Evolutionary conservation across 202 grass and related monocot species (phyloP), one percentile per base, ranked within the genome.

Genomic region (Panicum virgatum): DNA sequence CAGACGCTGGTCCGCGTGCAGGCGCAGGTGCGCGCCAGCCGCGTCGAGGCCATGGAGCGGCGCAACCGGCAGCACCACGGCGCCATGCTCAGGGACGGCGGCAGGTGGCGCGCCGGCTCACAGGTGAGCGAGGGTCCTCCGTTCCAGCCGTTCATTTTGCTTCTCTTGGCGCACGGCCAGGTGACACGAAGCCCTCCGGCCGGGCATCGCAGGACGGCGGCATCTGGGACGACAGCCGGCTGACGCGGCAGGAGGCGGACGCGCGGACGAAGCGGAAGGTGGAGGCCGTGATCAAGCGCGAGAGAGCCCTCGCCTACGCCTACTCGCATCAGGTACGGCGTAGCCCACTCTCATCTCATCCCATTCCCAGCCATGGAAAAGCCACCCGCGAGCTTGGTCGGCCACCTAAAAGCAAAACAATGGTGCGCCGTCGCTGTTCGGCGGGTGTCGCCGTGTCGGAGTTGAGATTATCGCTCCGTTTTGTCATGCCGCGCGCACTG

Each of bases 281-380:
- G 69, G 93, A 96, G 73, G 96, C 96, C 34, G 87, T 92, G 6
- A 91, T 90, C 48, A 99, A 93, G 79, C 92, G 96, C 52, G 96
- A 99, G 83, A 84, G 93, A 30, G 96, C 92, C 23, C 82, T 94
- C 60, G 91, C 96, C 4, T 99, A 99, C 87, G 91, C 96, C 20
- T 96, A 96, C 86, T 93, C 96, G 5, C 96, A 99, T 69, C 96
- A 99, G 92, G 96, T 99, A 83, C 12, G n/a, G 8, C 11, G 45
- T 36, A 53, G 47, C 9, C 38, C 4, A 14, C 32, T 62, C 22
- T 12, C 22, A 18, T 7, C 32, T 34, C 32, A 34, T 43, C 13
- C 44, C n/a, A n/a, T n/a, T n/a, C n/a, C n/a, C 38, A 19, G n/a
- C 36, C 37, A 18, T 76, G 51, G 32, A 52, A 84, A 38, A 20